Evolutionary conservation across 805 yeast species (phyloP), one percentile per base, ranked within the genome.

Genomic region (Suhomyces sp.): DNA sequence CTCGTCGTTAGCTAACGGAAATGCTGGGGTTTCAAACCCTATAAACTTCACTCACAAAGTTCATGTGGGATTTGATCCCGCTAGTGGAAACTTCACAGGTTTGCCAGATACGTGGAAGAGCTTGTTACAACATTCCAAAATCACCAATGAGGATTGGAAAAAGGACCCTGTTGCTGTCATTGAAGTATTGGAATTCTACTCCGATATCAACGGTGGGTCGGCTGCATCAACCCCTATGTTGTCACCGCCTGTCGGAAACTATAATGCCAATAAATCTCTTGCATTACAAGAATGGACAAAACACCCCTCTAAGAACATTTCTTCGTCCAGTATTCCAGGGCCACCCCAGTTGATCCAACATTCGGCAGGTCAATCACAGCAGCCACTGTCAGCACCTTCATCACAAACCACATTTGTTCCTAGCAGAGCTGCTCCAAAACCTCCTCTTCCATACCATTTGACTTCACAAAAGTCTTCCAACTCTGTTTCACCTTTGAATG

Each of bases 21-120:
- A 66, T 53, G 63, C 72, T 3, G 70, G 65, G 6, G 96, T 93
- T 8, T 88, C 97, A 3, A 81, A 81, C 25, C 99, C 99, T 6
- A 86, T 91, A 12, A 90, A 91, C 58, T 91, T 91, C 59, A 88
- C 95, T 8, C 98, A 95, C 57, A 85, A 82, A 53, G 96, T 90
- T 12, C 93, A 85, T 56, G 91, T 85, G 17, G 90, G 90, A 1
- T 84, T 82, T 51, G 95, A 85, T 56, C 91, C 93, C 4, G 81
- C 84, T 19, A 74, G 72, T 47, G 82, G 82, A 13, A 71, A 69
- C 36, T 72, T 75, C 46, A 72, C 76, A 13, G 78, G 77, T 6
- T 65, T 75, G 36, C 81, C 81, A 1, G 78, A 76, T 16, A 72
- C 76, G 28, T 76, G 81, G 82, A 67, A 73, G 41, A 69, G 64